Conservation (phyloP, 805 yeast genomes). For the Nakazawaea anatomiae region DNA sequence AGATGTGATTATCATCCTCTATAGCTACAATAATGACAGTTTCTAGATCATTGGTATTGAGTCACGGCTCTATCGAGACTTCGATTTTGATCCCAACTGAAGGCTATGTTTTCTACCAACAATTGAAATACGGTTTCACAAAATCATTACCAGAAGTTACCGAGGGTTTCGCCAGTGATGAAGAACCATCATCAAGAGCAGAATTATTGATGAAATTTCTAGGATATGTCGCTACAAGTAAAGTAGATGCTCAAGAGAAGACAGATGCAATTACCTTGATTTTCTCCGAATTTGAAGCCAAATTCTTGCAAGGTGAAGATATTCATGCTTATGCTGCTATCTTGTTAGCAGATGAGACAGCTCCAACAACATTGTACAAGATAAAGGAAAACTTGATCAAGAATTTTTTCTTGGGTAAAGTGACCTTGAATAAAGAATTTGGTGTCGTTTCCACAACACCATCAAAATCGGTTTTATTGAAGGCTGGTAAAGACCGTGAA, state of each 20-base stretch:
- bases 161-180: slow-evolving; percentile 79
- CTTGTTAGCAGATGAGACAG: slow-evolving; percentile 49
- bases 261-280: slow-evolving; percentile 61
- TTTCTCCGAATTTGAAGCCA: slow-evolving; percentile 77
- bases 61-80: slow-evolving; percentile 86
- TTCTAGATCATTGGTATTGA: slow-evolving; percentile 71
- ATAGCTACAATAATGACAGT: slow-evolving; percentile 6
- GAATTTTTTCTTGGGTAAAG: slow-evolving; percentile 55
- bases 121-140: slow-evolving; percentile 79
- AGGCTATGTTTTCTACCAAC: slow-evolving; percentile 73
- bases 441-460: slow-evolving; percentile 12
- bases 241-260: slow-evolving; percentile 23
- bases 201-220: slow-evolving; percentile 82
- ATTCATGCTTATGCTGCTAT: slow-evolving; percentile 85
- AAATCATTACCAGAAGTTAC: slow-evolving; percentile 74
- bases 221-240: slow-evolving; percentile 49
- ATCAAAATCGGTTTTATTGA: slow-evolving; percentile 43
- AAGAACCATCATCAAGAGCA: slow-evolving; percentile 81
- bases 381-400: slow-evolving; percentile 65
- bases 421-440: slow-evolving; percentile 20
- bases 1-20: too few species aligned
- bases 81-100: slow-evolving; percentile 82
- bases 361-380: slow-evolving; percentile 65
- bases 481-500: slow-evolving; percentile 48
- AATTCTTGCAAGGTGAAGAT: slow-evolving; percentile 69